Evolutionary conservation across 179 eudicot genomes (phyloP).

Genomic region (Amaranthus tricolor): DNA sequence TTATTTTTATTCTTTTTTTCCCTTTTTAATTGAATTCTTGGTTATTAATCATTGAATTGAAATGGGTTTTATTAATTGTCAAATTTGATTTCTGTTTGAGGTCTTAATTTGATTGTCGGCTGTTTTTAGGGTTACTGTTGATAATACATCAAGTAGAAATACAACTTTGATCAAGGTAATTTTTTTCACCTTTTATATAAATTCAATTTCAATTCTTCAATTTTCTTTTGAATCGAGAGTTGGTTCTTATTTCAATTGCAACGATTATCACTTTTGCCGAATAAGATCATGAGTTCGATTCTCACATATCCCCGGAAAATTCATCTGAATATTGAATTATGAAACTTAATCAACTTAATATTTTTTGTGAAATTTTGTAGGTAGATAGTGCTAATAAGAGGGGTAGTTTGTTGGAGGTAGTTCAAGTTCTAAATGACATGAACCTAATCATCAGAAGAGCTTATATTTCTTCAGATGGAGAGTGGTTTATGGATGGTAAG

Average conservation of each 20-base stretch:
- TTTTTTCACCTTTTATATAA: background rate
- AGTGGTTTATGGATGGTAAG: slow-evolving; percentile 93
- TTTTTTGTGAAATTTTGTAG: slow-evolving; percentile 27
- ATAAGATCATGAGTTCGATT: too few species aligned
- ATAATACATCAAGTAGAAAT: slow-evolving; percentile 59
- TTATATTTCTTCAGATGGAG: slow-evolving; percentile 87
- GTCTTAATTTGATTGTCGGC: background rate
- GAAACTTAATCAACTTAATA: background rate
- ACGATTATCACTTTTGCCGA: too few species aligned
- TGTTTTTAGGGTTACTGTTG: slow-evolving; percentile 72
- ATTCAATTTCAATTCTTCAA: background rate
- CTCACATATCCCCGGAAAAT: too few species aligned
- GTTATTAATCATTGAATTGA: slow-evolving; percentile 1
- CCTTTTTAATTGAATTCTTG: background rate
- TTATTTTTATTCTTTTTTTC: background rate
- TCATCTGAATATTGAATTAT: too few species aligned
- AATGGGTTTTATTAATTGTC: slow-evolving; percentile 11
- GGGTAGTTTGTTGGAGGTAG: slow-evolving; percentile 88
- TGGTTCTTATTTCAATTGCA: too few species aligned
- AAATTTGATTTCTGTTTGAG: background rate
- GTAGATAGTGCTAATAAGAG: slow-evolving; percentile 86
- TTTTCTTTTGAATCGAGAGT: background rate
- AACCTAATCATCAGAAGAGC: slow-evolving; percentile 67
- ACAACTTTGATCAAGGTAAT: slow-evolving; percentile 80
- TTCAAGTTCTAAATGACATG: slow-evolving; percentile 77